Evolutionary conservation across 352 stramenopile species (phyloP).

Genomic region (Lagenidium giganteum): DNA sequence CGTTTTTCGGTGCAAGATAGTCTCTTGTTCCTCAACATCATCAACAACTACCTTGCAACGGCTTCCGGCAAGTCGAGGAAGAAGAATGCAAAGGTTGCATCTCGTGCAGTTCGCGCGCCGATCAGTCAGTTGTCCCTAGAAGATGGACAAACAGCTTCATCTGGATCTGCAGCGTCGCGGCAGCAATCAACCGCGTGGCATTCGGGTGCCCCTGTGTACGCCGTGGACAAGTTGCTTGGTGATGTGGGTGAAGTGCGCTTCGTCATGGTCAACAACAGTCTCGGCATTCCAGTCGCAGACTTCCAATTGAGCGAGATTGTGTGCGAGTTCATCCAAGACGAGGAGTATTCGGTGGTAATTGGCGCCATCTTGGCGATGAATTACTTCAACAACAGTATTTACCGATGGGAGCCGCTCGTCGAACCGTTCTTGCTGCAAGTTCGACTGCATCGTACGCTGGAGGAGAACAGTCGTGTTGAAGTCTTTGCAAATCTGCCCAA

Average conservation of each 20-base stretch:
- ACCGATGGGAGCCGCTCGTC: slow-evolving; percentile 83
- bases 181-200: not conserved
- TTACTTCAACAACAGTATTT: slow-evolving; percentile 91
- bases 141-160: no score
- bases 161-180: not conserved
- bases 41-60: slow-evolving; percentile 79
- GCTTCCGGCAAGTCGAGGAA: not conserved
- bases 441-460: slow-evolving; percentile 57
- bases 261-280: slow-evolving; percentile 85
- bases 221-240: slow-evolving; percentile 75
- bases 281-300: slow-evolving; percentile 83
- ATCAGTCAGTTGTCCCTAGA: no score
- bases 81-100: slow-evolving; percentile 2
- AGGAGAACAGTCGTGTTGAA: slow-evolving; percentile 70
- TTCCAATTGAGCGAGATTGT: slow-evolving; percentile 85
- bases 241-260: slow-evolving; percentile 81
- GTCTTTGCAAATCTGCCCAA: slow-evolving; percentile 80
- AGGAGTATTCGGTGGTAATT: slow-evolving; percentile 76
- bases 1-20: slow-evolving; percentile 85
- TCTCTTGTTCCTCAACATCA: slow-evolving; percentile 78
- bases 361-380: slow-evolving; percentile 78
- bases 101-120: no score
- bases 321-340: slow-evolving; percentile 83
- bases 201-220: slow-evolving; percentile 17
- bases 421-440: slow-evolving; percentile 82